A percentile compares a stretch with the other conserved stretches of the same genome.
Conservation (phyloP, 306 rosid species). For the Acacia melanoxylon region DNA sequence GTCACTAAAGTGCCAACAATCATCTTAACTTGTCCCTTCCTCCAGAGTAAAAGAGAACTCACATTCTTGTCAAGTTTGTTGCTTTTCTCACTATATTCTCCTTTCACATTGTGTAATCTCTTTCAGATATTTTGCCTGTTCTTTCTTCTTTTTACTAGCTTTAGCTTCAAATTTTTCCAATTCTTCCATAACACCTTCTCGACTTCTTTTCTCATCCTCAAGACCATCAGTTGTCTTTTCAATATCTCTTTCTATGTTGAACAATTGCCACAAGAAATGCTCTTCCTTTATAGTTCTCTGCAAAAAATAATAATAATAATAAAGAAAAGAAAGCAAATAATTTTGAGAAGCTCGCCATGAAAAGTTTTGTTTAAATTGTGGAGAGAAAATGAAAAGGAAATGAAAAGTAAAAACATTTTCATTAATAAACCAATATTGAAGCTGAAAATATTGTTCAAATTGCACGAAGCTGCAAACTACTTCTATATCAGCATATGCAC, state of each 20-base stretch:
- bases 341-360: constrained; percentile 23
- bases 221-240: constrained; percentile 67
- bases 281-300: constrained; percentile 88
- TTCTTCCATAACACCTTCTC: constrained; percentile 71
- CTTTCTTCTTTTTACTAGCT: constrained; percentile 81
- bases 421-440: constrained; percentile 18
- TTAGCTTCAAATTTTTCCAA: constrained; percentile 67
- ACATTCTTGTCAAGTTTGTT: constrained; percentile 83
- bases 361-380: constrained; percentile 7
- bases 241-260: constrained; percentile 73
- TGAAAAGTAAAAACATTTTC: constrained; percentile 5
- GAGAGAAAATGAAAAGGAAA: constrained; percentile 23
- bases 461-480: neutral
- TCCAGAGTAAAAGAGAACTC: constrained; percentile 44
- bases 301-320: constrained; percentile 23
- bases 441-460: neutral
- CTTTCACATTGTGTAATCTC: constrained; percentile 74
- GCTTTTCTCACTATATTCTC: constrained; percentile 75
- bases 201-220: constrained; percentile 67
- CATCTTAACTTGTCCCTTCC: neutral
- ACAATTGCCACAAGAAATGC: constrained; percentile 88
- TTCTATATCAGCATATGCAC: neutral
- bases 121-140: constrained; percentile 76
- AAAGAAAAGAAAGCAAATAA: constrained; percentile 12
- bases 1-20: constrained; percentile 10